Evolutionary conservation across 805 yeast species (phyloP).

Genomic region (Monosporozyma aquatica): DNA sequence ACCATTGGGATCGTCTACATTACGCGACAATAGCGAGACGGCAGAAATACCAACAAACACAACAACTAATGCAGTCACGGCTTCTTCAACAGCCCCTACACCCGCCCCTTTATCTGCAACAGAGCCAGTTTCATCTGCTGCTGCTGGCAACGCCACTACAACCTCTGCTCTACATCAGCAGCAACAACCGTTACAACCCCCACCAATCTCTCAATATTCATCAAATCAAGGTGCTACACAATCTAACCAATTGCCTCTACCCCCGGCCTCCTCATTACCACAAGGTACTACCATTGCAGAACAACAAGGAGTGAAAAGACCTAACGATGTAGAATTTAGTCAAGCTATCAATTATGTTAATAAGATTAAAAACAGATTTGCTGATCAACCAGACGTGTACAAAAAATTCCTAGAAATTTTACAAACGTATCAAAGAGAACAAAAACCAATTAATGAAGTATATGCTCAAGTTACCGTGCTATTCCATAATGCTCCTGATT

Average conservation of each 20-base stretch:
- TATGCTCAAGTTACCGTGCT: constrained; percentile 85
- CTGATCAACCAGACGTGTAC: constrained; percentile 90
- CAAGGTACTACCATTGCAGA: constrained; percentile 2
- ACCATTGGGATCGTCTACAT: constrained; percentile 64
- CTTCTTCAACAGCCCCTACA: neutral
- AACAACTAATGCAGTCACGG: neutral
- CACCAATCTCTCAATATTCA: constrained; percentile 6
- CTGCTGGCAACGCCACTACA: constrained; percentile 6
- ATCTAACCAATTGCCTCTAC: constrained; percentile 2
- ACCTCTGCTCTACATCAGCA: neutral
- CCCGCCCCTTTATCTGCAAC: neutral
- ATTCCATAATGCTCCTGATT: constrained; percentile 89
- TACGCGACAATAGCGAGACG: no score
- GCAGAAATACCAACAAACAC: no score
- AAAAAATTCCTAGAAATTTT: constrained; percentile 88
- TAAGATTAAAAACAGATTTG: constrained; percentile 88
- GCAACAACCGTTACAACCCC: constrained; percentile 4
- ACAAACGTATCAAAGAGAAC: constrained; percentile 94
- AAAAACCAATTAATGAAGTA: constrained; percentile 89
- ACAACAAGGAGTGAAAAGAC: constrained; percentile 11
- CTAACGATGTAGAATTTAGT: constrained; percentile 84
- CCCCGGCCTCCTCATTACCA: constrained; percentile 6
- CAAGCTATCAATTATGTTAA: constrained; percentile 96
- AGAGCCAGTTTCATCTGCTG: neutral
- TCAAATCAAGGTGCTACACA: constrained; percentile 2